Conservation (phyloP, 441 rosid species). For the Brassica balearica region DNA sequence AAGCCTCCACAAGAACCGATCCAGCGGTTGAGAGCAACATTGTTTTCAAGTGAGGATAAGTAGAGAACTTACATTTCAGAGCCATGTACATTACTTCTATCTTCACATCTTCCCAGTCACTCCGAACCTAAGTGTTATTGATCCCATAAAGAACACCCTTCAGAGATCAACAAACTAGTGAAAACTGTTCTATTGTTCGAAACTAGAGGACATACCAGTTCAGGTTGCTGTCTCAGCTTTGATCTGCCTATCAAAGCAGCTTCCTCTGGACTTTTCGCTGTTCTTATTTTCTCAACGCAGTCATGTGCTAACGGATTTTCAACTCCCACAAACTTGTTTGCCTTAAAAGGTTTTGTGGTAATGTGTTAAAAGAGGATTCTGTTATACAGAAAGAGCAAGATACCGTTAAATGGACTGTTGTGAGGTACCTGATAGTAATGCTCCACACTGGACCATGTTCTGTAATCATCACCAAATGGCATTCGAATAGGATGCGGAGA, state of each 20-base stretch:
- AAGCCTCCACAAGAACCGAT: slow-evolving; percentile 85
- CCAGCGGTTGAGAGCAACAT: slow-evolving; percentile 83
- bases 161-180: slow-evolving; percentile 4
- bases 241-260: slow-evolving; percentile 85
- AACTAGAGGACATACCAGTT: slow-evolving; percentile 57
- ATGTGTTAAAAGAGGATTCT: slow-evolving; percentile 6
- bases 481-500: slow-evolving; percentile 90
- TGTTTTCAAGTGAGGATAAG: slow-evolving; percentile 80
- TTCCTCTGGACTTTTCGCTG: slow-evolving; percentile 84
- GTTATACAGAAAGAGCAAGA: slow-evolving; percentile 27
- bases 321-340: slow-evolving; percentile 73
- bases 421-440: slow-evolving; percentile 84
- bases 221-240: slow-evolving; percentile 63
- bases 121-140: slow-evolving; percentile 61
- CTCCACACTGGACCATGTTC: slow-evolving; percentile 81
- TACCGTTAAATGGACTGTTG: slow-evolving; percentile 13
- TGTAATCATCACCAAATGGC: slow-evolving; percentile 54
- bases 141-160: slow-evolving; percentile 4
- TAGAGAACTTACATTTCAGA: slow-evolving; percentile 83
- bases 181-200: not conserved
- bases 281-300: slow-evolving; percentile 65
- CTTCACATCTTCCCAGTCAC: slow-evolving; percentile 80
- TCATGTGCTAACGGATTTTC: slow-evolving; percentile 61
- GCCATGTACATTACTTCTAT: slow-evolving; percentile 80
- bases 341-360: slow-evolving; percentile 51